phyloP scores from a whole-genome alignment of 805 yeast genomes.

The Metschnikowia orientalis region DNA sequence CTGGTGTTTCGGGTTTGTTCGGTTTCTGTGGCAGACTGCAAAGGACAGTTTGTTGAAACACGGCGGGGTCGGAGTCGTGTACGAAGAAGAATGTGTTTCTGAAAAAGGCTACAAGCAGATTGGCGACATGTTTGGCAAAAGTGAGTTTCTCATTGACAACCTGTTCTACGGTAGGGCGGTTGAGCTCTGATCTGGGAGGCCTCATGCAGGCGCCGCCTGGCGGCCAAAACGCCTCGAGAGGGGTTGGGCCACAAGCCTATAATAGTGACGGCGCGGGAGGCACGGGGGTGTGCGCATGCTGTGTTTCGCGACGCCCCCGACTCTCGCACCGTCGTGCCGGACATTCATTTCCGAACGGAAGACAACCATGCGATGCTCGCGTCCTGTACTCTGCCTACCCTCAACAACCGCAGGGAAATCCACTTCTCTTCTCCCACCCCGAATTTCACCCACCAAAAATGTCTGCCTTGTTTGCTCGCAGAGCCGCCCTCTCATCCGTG shows the following conservation, averaged over 20 bases:
- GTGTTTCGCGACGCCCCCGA: no score
- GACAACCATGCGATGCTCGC: conserved; percentile 27
- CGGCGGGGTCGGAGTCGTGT: conserved; percentile 52
- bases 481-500: conserved; percentile 24
- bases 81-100: conserved; percentile 48
- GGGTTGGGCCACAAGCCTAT: not conserved
- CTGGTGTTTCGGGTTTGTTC: conserved; percentile 66
- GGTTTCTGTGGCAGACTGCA: conserved; percentile 95
- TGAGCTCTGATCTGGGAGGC: conserved; percentile 5
- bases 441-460: conserved; percentile 11
- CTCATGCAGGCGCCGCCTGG: not conserved
- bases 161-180: conserved; percentile 14
- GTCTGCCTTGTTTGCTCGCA: conserved; percentile 37
- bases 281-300: no score
- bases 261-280: not conserved
- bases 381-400: conserved; percentile 11
- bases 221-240: not conserved
- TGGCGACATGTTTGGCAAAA: conserved; percentile 15
- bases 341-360: conserved; percentile 26
- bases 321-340: no score
- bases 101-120: conserved; percentile 30
- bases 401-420: conserved; percentile 7
- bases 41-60: conserved; percentile 59
- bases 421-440: conserved; percentile 29
- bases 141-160: conserved; percentile 8